phyloP scores from a whole-genome alignment of 805 yeast genomes.

The Pichia manshurica region DNA sequence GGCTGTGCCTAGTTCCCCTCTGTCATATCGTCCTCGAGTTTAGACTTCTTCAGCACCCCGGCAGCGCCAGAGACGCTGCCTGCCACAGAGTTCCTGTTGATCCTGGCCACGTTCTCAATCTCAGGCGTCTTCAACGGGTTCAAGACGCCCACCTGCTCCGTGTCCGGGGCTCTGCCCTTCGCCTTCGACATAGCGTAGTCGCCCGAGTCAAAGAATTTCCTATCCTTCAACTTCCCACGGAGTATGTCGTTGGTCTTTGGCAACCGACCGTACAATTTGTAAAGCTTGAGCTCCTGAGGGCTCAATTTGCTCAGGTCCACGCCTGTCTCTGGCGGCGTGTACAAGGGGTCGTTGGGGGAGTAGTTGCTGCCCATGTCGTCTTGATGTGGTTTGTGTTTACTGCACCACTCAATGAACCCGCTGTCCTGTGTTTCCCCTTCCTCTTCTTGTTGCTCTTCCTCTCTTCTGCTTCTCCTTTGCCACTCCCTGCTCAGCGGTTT shows the following conservation, averaged over 20 bases:
- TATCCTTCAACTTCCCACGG: constrained; percentile 70
- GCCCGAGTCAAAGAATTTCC: constrained; percentile 91
- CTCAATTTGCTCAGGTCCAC: constrained; percentile 54
- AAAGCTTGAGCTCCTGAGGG: constrained; percentile 76
- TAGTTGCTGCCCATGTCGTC: constrained; percentile 3
- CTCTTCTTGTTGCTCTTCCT: no score
- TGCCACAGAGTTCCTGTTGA: constrained; percentile 50
- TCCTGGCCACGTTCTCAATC: constrained; percentile 54
- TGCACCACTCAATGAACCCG: no score
- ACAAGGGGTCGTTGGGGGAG: constrained; percentile 43
- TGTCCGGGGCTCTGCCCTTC: constrained; percentile 34
- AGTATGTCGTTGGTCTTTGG: constrained; percentile 77
- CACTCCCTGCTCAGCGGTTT: no score
- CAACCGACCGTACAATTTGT: constrained; percentile 76
- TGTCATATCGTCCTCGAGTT: constrained; percentile 37
- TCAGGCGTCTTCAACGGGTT: constrained; percentile 43
- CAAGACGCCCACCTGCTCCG: constrained; percentile 27
- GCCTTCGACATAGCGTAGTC: constrained; percentile 84
- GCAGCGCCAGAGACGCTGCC: constrained; percentile 9
- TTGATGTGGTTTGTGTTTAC: no score
- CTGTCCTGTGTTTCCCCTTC: no score
- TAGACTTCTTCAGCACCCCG: constrained; percentile 34
- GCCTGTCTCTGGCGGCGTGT: constrained; percentile 29
- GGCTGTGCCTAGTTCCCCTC: not conserved
- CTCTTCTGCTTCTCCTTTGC: no score